A percentile compares a stretch with the other conserved stretches of the same genome.
Evolutionary conservation across 176 grass and related monocot genomes (phyloP).

Genomic region (Oryza glumipatula): DNA sequence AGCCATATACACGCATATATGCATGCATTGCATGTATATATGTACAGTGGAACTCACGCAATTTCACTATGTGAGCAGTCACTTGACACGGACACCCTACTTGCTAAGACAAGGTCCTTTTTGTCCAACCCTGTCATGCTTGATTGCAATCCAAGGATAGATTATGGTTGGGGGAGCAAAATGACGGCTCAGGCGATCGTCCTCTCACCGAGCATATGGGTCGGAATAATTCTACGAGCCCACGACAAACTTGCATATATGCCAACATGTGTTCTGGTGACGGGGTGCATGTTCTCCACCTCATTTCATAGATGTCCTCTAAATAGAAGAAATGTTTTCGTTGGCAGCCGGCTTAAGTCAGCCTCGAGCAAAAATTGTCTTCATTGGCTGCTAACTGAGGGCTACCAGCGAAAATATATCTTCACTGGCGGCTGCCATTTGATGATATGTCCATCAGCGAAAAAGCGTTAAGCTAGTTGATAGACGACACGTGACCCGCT

Average conservation of each 20-base stretch:
- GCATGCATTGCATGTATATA: not conserved
- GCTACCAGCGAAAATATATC: no score
- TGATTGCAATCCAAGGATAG: not conserved
- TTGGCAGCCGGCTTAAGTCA: no score
- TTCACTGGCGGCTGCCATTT: no score
- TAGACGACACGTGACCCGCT: no score
- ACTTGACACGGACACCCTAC: slow-evolving; percentile 7
- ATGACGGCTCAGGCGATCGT: not conserved
- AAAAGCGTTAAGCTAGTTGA: no score
- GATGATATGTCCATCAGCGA: no score
- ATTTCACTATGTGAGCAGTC: not conserved
- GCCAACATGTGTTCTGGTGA: not conserved
- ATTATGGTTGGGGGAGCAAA: not conserved
- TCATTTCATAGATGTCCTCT: no score
- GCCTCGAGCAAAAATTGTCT: no score
- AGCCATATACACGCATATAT: not conserved
- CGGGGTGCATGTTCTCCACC: no score
- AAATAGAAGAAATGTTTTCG: no score
- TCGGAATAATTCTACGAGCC: not conserved
- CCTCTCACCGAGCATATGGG: not conserved
- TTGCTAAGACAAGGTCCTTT: not conserved
- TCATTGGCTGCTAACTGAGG: no score
- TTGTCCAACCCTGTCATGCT: not conserved
- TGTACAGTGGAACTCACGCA: not conserved
- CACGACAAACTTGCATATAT: not conserved